Conservation (phyloP, 2,329 filamentous ascomycete genomes). For the Pyrenophora teres region DNA sequence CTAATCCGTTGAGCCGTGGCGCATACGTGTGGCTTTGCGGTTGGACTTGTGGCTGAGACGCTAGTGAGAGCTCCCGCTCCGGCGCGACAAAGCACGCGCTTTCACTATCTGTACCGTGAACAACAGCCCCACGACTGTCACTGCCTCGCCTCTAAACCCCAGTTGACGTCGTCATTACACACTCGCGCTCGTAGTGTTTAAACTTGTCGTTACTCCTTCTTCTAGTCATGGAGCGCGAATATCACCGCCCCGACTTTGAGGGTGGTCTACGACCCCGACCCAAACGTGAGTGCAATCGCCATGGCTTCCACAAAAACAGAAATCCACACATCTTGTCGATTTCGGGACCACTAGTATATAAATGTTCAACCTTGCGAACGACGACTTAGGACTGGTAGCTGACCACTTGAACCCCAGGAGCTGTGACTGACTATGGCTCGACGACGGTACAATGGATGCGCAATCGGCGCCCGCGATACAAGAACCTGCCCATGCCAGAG, state of each 20-base stretch:
- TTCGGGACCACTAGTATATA: neutral
- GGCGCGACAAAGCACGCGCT: slow-evolving; percentile 14
- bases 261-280: slow-evolving; percentile 41
- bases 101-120: slow-evolving; percentile 5
- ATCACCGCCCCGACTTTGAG: slow-evolving; percentile 43
- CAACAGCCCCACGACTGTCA: neutral
- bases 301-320: neutral
- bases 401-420: slow-evolving; percentile 60
- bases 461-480: slow-evolving; percentile 76
- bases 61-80: slow-evolving; percentile 6
- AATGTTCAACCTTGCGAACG: too few species aligned
- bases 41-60: slow-evolving; percentile 4
- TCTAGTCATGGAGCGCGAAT: slow-evolving; percentile 44
- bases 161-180: neutral
- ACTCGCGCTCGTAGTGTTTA: neutral
- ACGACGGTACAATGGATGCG: slow-evolving; percentile 92
- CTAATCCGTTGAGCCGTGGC: slow-evolving; percentile 7
- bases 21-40: slow-evolving; percentile 12
- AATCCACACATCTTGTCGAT: neutral
- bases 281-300: slow-evolving; percentile 39
- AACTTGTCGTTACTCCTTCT: slow-evolving; percentile 4
- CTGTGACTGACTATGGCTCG: slow-evolving; percentile 90
- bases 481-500: slow-evolving; percentile 72
- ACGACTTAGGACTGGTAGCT: neutral
- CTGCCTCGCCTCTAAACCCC: neutral